These are phyloP conservation scores for Malassezia yamatoensis DNA, from an alignment of 1,284 basidiomycete genomes.

Conservation along the genomic window DNA sequence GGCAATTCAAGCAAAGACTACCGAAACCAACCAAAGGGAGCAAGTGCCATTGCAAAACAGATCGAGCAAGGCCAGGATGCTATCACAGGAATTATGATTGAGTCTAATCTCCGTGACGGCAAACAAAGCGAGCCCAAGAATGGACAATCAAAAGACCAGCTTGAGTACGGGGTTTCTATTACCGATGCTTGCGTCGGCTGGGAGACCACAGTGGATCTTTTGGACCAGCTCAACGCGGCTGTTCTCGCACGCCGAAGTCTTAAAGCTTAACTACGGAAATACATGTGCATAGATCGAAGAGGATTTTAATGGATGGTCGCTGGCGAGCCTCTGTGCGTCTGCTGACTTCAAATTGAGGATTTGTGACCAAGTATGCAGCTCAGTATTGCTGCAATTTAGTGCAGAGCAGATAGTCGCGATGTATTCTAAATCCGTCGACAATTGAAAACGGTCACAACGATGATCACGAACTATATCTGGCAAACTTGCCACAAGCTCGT, in stretches of 20 bases:
- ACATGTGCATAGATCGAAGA: not conserved
- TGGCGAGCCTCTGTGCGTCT: not conserved
- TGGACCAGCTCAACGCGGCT: slow-evolving; percentile 46
- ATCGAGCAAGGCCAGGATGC: slow-evolving; percentile 63
- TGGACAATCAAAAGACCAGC: slow-evolving; percentile 29
- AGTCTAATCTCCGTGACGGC: slow-evolving; percentile 70
- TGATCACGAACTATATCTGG: slow-evolving; percentile 56
- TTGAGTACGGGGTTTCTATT: slow-evolving; percentile 47
- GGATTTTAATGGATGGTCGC: not conserved
- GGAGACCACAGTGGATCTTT: slow-evolving; percentile 58
- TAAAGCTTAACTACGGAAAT: not conserved
- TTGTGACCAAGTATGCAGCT: slow-evolving; percentile 12
- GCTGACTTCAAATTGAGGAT: slow-evolving; percentile 1
- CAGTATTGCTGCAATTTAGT: slow-evolving; percentile 54
- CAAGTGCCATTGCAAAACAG: slow-evolving; percentile 67
- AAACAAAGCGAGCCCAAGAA: slow-evolving; percentile 47
- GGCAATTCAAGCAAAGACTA: slow-evolving; percentile 48
- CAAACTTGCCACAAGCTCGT: slow-evolving; percentile 54
- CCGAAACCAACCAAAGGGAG: slow-evolving; percentile 51
- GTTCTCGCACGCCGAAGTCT: slow-evolving; percentile 14
- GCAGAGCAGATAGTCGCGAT: slow-evolving; percentile 79
- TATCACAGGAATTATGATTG: slow-evolving; percentile 94
- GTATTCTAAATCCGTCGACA: slow-evolving; percentile 77
- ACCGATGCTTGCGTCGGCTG: slow-evolving; percentile 71
- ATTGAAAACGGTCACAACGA: slow-evolving; percentile 63